These are phyloP conservation scores for Xenosphaeropsis pyriputrescens DNA, from an alignment of 2,329 filamentous ascomycete species.

Conservation along the genomic window DNA sequence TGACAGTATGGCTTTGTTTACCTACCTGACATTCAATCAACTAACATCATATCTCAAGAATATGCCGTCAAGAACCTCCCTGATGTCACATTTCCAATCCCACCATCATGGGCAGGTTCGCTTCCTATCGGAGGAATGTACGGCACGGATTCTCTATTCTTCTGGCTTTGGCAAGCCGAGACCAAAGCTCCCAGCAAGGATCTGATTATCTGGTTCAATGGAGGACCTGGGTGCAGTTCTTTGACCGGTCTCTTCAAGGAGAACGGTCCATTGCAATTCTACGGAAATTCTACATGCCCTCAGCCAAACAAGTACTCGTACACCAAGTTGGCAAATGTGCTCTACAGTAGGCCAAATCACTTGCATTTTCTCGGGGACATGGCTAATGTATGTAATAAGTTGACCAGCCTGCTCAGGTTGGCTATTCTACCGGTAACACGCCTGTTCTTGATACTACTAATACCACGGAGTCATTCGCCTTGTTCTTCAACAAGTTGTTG, in stretches of 20 bases:
- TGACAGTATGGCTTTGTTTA: neutral
- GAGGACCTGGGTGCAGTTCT: constrained; percentile 2
- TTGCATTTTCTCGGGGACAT: neutral
- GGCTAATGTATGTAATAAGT: neutral
- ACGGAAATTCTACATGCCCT: neutral
- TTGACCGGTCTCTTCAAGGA: constrained; percentile 2
- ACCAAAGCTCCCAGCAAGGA: neutral
- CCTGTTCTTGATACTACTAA: neutral
- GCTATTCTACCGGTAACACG: neutral
- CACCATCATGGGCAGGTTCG: constrained; percentile 2
- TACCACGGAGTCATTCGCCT: neutral
- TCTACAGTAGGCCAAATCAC: constrained; percentile 1
- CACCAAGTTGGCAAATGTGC: constrained; percentile 1
- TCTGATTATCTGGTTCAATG: constrained; percentile 3
- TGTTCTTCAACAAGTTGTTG: constrained; percentile 1
- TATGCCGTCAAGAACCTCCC: constrained; percentile 2
- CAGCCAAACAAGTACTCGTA: constrained; percentile 2
- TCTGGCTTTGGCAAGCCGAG: constrained; percentile 4
- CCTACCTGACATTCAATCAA: neutral
- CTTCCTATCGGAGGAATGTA: neutral
- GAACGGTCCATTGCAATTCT: constrained; percentile 2
- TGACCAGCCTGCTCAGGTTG: constrained; percentile 1
- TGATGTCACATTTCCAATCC: constrained; percentile 1
- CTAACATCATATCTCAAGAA: neutral
- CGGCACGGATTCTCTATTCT: constrained; percentile 1